phyloP scores from a whole-genome alignment of 2,329 filamentous ascomycete genomes.

The Albophoma yamanashiensis region DNA sequence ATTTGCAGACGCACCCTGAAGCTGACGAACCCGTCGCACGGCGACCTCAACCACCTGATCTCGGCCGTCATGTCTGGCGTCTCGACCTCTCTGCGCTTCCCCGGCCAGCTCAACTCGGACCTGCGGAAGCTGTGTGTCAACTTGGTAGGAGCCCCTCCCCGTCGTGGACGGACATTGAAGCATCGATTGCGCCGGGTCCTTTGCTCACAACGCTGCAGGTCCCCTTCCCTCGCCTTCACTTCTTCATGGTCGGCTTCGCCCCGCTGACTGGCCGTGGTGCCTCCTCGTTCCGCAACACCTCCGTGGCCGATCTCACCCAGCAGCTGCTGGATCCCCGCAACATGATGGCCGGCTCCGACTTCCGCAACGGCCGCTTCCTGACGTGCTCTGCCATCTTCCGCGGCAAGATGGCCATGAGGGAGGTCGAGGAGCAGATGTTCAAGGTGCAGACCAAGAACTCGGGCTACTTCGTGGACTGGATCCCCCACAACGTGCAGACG shows the following conservation, averaged over 20 bases:
- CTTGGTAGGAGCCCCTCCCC: slow-evolving; percentile 50
- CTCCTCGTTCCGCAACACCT: slow-evolving; percentile 93
- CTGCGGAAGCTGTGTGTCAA: slow-evolving; percentile 99
- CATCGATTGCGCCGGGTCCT: not conserved
- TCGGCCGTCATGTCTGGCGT: slow-evolving; percentile 99
- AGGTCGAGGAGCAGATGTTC: slow-evolving; percentile 99
- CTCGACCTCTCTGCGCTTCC: slow-evolving; percentile 97
- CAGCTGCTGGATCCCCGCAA: slow-evolving; percentile 99
- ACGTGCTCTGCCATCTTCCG: slow-evolving; percentile 99
- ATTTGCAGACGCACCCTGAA: slow-evolving; percentile 99
- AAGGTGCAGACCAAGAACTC: slow-evolving; percentile 99
- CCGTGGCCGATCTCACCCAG: slow-evolving; percentile 96
- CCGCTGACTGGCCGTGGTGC: slow-evolving; percentile 81
- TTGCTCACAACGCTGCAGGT: slow-evolving; percentile 22
- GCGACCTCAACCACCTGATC: slow-evolving; percentile 98
- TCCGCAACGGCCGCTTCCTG: slow-evolving; percentile 98
- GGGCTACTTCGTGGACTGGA: slow-evolving; percentile 99
- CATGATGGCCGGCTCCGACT: slow-evolving; percentile 99
- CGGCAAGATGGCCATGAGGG: slow-evolving; percentile 99
- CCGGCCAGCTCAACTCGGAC: slow-evolving; percentile 98
- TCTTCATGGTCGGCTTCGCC: slow-evolving; percentile 99
- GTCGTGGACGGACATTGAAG: not conserved
- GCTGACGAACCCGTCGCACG: slow-evolving; percentile 96
- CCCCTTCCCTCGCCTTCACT: slow-evolving; percentile 99
- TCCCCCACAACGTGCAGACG: slow-evolving; percentile 99